phyloP scores from a whole-genome alignment of 2,329 filamentous ascomycete species.

The Diaporthe australafricana region DNA sequence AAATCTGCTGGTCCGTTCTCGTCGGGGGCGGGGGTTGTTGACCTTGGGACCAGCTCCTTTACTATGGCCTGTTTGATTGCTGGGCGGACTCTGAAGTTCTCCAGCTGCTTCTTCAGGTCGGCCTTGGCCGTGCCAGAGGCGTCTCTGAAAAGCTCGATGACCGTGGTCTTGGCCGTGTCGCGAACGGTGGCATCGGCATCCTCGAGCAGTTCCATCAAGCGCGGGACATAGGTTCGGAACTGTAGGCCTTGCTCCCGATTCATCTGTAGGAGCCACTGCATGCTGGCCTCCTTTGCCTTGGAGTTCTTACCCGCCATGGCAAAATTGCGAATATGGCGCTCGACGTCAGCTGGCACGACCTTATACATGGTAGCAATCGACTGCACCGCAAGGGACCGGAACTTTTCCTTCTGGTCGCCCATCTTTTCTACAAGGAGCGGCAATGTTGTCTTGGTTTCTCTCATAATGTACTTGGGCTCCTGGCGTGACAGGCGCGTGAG shows the following conservation, averaged over 20 bases:
- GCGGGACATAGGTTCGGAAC: constrained; percentile 85
- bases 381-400: constrained; percentile 79
- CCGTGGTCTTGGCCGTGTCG: constrained; percentile 83
- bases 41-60: constrained; percentile 73
- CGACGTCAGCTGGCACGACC: constrained; percentile 77
- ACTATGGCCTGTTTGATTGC: constrained; percentile 87
- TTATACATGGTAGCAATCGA: constrained; percentile 82
- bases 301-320: constrained; percentile 85
- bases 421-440: constrained; percentile 85
- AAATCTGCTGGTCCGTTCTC: constrained; percentile 20
- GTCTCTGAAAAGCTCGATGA: constrained; percentile 87
- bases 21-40: constrained; percentile 34
- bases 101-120: constrained; percentile 88
- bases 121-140: constrained; percentile 87
- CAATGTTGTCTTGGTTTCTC: constrained; percentile 78
- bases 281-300: constrained; percentile 84
- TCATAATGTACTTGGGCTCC: constrained; percentile 78
- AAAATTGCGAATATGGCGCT: constrained; percentile 81
- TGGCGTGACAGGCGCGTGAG: constrained; percentile 88
- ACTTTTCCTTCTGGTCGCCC: constrained; percentile 88
- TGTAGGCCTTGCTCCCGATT: constrained; percentile 82
- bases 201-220: constrained; percentile 87
- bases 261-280: constrained; percentile 91
- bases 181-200: constrained; percentile 90
- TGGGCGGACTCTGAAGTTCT: constrained; percentile 85